Evolutionary conservation across 1,139 yeast genomes (phyloP), one percentile per base, ranked within the genome.

Genomic region (Meyerozyma carpophila): DNA sequence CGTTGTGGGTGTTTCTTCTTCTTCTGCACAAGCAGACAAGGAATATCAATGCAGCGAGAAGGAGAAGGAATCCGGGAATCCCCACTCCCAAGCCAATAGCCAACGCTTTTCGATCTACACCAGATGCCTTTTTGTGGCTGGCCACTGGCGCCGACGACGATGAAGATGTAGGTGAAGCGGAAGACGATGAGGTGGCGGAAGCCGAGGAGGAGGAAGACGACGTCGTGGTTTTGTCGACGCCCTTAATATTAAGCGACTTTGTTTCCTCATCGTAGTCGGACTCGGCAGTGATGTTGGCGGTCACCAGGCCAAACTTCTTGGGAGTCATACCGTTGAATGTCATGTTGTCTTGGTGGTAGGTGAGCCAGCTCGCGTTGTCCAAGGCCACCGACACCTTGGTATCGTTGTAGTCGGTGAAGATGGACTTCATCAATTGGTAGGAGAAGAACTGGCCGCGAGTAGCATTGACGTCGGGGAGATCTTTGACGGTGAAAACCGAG

Each of bases 31-130:
- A 64, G 60, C 87, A 79, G 56, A 87, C 80, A 59, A 81, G 76
- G 57, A 79, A 66, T 28, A 85, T 53, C 9, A 89, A 43, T 1
- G 84, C 44, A 0, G 71, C 68, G 2, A 74, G 67, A 0, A 78
- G 58, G 10, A 47, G 28, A 0, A 77, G 67, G 21, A 71, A 73
- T 0, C 78, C 62, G 1, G 96, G 96, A 42, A 91, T 75, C 5
- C 85, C 87, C n/a, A 86, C 93, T 43, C 96, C 97, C 49, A 91
- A 77, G 1, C 90, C 95, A 57, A 91, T 85, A 0, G 95, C 96
- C 20, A 88, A 68, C 5, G 77, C 74, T 50, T 75, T 75, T 42
- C 64, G 68, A 39, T 51, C 63, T 41, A 44, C 32, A 8, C 62
- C 48, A 7, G 51, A 32, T 5, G 57, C 32, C 8, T 57, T 29